A percentile compares a stretch with the other conserved stretches of the same genome.
These are phyloP conservation scores for Huntiella decipiens DNA, from an alignment of 2,329 filamentous ascomycete species.

Conservation along the genomic window DNA sequence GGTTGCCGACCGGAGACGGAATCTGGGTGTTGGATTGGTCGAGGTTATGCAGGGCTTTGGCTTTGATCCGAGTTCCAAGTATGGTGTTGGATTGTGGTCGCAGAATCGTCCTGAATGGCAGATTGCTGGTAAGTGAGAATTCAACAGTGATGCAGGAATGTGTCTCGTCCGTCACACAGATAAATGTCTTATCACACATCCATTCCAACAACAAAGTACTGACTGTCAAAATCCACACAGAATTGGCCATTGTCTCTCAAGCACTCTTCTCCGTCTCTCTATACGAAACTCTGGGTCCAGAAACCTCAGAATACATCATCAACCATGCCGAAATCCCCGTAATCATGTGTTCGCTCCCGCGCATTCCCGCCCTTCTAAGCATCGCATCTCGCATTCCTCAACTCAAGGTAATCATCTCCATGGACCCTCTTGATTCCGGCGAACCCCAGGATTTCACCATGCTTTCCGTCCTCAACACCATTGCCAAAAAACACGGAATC, in stretches of 20 bases:
- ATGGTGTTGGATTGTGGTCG: slow-evolving; percentile 69
- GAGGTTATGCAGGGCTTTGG: slow-evolving; percentile 61
- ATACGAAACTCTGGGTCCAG: slow-evolving; percentile 86
- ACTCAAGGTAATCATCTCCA: slow-evolving; percentile 71
- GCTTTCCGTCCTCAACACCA: slow-evolving; percentile 51
- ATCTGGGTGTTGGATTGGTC: slow-evolving; percentile 70
- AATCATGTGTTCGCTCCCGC: slow-evolving; percentile 60
- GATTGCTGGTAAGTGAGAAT: slow-evolving; percentile 39
- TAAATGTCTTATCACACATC: too few species aligned
- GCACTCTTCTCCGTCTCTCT: slow-evolving; percentile 78
- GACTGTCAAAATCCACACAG: slow-evolving; percentile 22
- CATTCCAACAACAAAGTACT: too few species aligned
- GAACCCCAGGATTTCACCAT: slow-evolving; percentile 66
- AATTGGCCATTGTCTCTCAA: slow-evolving; percentile 75
- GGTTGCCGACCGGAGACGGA: slow-evolving; percentile 58
- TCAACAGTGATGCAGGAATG: too few species aligned
- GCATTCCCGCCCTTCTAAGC: slow-evolving; percentile 66
- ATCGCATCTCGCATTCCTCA: slow-evolving; percentile 55
- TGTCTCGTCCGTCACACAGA: neutral
- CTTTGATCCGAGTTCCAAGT: slow-evolving; percentile 38
- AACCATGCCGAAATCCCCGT: slow-evolving; percentile 65
- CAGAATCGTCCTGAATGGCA: slow-evolving; percentile 80
- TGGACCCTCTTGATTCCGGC: slow-evolving; percentile 66
- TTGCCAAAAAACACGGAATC: slow-evolving; percentile 58
- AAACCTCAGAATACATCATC: slow-evolving; percentile 87